These are phyloP conservation scores for Cladosporium sp. DNA, from an alignment of 2,329 filamentous ascomycete species.

Conservation along the genomic window DNA sequence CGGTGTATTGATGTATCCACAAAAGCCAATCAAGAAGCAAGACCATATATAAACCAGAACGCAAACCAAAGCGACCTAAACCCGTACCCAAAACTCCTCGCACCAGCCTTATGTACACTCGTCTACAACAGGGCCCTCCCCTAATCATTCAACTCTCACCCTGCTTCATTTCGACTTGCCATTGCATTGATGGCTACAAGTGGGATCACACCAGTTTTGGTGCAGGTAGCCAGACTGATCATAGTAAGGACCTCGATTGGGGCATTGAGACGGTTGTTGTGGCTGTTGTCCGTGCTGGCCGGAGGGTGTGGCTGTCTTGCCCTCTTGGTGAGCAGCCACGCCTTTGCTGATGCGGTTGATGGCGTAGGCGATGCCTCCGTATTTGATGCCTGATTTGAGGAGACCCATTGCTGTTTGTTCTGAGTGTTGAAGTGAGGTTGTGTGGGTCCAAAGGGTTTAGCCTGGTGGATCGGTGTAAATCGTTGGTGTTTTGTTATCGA, in stretches of 20 bases:
- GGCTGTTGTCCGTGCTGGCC: background rate
- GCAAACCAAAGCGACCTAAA: background rate
- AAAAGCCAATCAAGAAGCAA: background rate
- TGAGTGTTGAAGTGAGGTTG: background rate
- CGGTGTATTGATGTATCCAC: no score
- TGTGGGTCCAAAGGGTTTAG: background rate
- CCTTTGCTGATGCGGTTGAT: conserved; percentile 5
- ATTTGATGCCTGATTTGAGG: conserved; percentile 3
- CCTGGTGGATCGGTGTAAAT: background rate
- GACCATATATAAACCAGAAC: background rate
- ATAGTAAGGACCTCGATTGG: background rate
- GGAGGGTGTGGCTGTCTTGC: background rate
- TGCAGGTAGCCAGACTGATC: background rate
- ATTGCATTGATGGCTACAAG: background rate
- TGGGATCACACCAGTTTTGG: background rate
- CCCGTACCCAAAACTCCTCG: no score
- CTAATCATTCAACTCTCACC: background rate
- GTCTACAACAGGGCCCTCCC: background rate
- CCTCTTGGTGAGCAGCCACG: background rate
- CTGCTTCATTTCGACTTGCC: background rate
- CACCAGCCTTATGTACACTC: background rate
- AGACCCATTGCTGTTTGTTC: background rate
- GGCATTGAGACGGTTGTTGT: background rate
- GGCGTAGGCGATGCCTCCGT: conserved; percentile 10
- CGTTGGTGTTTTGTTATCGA: background rate